Evolutionary conservation across 2,329 filamentous ascomycete species (phyloP).

Genomic region (Helotiales sp.): DNA sequence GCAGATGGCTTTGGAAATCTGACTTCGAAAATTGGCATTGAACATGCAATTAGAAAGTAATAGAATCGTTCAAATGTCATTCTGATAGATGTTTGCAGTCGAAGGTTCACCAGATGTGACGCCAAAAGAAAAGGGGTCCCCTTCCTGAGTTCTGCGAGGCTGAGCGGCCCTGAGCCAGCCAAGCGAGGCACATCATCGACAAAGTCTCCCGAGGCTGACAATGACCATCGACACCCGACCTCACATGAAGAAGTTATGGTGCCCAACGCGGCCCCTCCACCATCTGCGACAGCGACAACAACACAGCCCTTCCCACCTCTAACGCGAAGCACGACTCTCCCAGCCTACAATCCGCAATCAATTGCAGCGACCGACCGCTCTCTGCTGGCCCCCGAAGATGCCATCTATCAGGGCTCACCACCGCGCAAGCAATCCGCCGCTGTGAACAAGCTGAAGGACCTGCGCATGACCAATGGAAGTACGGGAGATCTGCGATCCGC

Average conservation of each 20-base stretch:
- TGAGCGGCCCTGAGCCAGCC: background rate
- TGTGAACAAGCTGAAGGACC: slow-evolving; percentile 49
- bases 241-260: slow-evolving; percentile 38
- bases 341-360: slow-evolving; percentile 17
- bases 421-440: slow-evolving; percentile 54
- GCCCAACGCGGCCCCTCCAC: slow-evolving; percentile 38
- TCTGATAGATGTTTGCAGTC: too few species aligned
- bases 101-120: too few species aligned
- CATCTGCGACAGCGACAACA: slow-evolving; percentile 26
- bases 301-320: slow-evolving; percentile 35
- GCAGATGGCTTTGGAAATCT: too few species aligned
- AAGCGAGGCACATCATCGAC: background rate
- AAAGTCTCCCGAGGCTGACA: slow-evolving; percentile 23
- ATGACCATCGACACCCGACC: slow-evolving; percentile 4
- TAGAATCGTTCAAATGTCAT: too few species aligned
- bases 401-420: slow-evolving; percentile 68
- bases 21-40: too few species aligned
- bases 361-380: slow-evolving; percentile 58
- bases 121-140: too few species aligned
- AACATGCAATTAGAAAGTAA: too few species aligned
- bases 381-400: slow-evolving; percentile 83
- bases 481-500: slow-evolving; percentile 26
- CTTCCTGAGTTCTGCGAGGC: background rate
- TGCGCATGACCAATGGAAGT: slow-evolving; percentile 40
- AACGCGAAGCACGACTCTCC: slow-evolving; percentile 36